Evolutionary conservation across 2,329 filamentous ascomycete genomes (phyloP).

Genomic region (Trichoderma endophyticum): DNA sequence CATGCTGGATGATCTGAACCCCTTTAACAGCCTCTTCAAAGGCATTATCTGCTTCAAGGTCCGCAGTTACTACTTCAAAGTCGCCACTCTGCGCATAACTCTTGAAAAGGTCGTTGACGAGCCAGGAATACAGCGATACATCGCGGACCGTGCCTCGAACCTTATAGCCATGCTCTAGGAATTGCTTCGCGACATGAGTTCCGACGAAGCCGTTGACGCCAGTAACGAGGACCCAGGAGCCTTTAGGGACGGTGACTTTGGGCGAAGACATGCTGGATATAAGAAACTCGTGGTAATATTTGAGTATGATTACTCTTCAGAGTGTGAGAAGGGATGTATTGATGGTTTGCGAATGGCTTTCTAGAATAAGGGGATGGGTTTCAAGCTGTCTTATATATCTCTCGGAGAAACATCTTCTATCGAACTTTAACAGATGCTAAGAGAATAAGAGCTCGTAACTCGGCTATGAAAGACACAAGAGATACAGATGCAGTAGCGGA

Average conservation of each 20-base stretch:
- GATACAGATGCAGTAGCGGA: background rate
- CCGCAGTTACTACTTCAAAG: background rate
- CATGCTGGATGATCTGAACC: background rate
- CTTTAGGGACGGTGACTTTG: constrained; percentile 11
- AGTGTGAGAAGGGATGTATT: background rate
- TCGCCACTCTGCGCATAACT: background rate
- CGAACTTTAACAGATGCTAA: background rate
- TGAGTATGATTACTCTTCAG: background rate
- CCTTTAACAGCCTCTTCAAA: background rate
- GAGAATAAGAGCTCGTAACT: background rate
- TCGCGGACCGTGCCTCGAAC: constrained; percentile 46
- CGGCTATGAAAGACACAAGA: background rate
- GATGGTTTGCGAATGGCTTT: background rate
- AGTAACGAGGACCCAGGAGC: constrained; percentile 40
- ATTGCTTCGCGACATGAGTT: constrained; percentile 37
- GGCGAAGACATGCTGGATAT: background rate
- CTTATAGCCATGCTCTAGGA: constrained; percentile 38
- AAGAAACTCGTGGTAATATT: background rate
- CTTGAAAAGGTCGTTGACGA: background rate
- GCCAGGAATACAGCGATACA: constrained; percentile 21
- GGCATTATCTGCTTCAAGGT: background rate
- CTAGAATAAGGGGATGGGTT: background rate
- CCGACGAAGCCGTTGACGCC: constrained; percentile 44
- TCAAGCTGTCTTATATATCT: background rate
- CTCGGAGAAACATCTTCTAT: background rate